A percentile compares a stretch with the other conserved stretches of the same genome.
phyloP scores from a whole-genome alignment of 805 yeast genomes.

The Metschnikowia bowlesiae region DNA sequence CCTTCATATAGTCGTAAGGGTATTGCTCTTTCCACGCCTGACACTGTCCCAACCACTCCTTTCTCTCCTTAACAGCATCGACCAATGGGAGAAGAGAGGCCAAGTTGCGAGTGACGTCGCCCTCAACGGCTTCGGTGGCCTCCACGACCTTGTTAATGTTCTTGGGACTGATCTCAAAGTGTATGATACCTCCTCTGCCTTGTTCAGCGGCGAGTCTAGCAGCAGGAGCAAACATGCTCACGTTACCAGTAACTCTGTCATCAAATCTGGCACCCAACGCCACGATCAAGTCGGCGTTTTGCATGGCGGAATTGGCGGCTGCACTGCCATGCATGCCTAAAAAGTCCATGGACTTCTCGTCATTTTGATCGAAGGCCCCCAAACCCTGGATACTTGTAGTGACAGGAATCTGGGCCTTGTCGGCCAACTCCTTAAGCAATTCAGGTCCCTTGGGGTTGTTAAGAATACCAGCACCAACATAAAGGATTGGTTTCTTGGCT shows the following conservation, averaged over 20 bases:
- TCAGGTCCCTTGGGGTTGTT: constrained; percentile 77
- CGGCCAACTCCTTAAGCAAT: constrained; percentile 76
- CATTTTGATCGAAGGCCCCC: constrained; percentile 91
- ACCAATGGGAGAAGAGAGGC: constrained; percentile 68
- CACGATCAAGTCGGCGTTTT: constrained; percentile 85
- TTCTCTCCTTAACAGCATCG: constrained; percentile 58
- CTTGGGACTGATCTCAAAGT: constrained; percentile 93
- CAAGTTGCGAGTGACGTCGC: constrained; percentile 84
- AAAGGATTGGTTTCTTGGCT: constrained; percentile 84
- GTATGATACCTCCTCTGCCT: constrained; percentile 91
- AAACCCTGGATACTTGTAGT: constrained; percentile 93
- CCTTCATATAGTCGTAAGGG: constrained; percentile 79
- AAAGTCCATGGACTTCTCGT: constrained; percentile 89
- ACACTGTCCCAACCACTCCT: constrained; percentile 74
- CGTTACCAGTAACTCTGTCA: constrained; percentile 92
- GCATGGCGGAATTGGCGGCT: constrained; percentile 92
- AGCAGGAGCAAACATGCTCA: constrained; percentile 86
- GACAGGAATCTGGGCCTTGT: constrained; percentile 89
- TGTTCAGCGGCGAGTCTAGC: constrained; percentile 87
- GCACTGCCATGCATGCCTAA: constrained; percentile 98
- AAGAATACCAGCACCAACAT: constrained; percentile 89
- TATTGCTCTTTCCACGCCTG: constrained; percentile 79
- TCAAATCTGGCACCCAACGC: constrained; percentile 98
- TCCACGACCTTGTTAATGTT: constrained; percentile 96
- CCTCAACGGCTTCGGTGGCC: constrained; percentile 95